phyloP scores from a whole-genome alignment of 2,329 filamentous ascomycete genomes.

The Dothideomycetidae sp. region DNA sequence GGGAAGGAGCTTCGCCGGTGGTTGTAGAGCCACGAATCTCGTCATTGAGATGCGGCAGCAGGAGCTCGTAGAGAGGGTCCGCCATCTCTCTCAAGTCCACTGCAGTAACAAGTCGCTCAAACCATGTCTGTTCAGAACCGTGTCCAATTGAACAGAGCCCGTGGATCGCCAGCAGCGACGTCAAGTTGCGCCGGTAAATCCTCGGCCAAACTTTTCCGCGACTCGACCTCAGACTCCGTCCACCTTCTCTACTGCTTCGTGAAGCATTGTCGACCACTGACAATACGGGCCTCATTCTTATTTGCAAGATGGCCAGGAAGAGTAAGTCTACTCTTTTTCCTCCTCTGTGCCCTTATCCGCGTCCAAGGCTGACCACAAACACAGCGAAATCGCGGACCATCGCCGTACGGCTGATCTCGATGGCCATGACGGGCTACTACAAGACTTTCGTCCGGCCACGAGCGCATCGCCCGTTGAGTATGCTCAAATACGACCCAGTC shows the following conservation, averaged over 20 bases:
- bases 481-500: conserved; percentile 98
- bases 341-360: neutral
- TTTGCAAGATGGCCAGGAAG: conserved; percentile 19
- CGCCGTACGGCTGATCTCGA: conserved; percentile 85
- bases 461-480: conserved; percentile 69
- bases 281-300: neutral
- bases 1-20: conserved; percentile 21
- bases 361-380: too few relatives aligned
- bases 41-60: conserved; percentile 45
- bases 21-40: too few relatives aligned
- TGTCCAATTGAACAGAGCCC: too few relatives aligned
- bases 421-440: conserved; percentile 98
- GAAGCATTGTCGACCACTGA: neutral
- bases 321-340: conserved; percentile 17
- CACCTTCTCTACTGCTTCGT: neutral
- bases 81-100: too few relatives aligned
- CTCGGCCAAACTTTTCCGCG: neutral
- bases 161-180: too few relatives aligned
- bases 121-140: too few relatives aligned
- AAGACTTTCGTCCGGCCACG: conserved; percentile 78
- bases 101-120: too few relatives aligned
- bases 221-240: too few relatives aligned
- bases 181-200: conserved; percentile 3
- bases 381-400: conserved; percentile 83
- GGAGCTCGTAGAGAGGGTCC: conserved; percentile 61